Percentiles rank a stretch among this genome's conserved stretches.
phyloP scores from a whole-genome alignment of 2,329 filamentous ascomycete genomes.

The Nemania bipapillata region DNA sequence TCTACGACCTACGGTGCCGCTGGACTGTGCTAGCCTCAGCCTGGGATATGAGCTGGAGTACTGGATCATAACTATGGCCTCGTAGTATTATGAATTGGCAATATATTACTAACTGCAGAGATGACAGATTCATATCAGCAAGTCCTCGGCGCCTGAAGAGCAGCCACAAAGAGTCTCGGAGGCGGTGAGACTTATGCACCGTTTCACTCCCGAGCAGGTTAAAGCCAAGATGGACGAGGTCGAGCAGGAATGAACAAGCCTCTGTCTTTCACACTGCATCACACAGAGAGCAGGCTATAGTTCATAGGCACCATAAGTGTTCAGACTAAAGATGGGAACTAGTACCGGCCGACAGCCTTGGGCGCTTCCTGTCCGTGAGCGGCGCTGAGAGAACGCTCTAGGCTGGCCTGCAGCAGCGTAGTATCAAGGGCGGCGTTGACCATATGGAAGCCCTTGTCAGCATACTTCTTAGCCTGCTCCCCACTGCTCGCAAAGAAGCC shows the following conservation, averaged over 20 bases:
- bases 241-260: constrained; percentile 43
- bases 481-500: constrained; percentile 68
- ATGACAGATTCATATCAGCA: constrained; percentile 70
- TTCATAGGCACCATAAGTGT: no score
- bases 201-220: constrained; percentile 75
- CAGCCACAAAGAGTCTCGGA: constrained; percentile 65
- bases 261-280: background rate
- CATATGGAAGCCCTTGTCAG: constrained; percentile 70
- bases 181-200: constrained; percentile 80
- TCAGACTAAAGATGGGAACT: constrained; percentile 22
- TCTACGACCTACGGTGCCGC: background rate
- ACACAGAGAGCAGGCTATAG: background rate
- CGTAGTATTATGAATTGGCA: background rate
- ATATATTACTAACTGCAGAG: constrained; percentile 15
- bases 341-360: constrained; percentile 58
- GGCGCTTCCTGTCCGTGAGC: constrained; percentile 57
- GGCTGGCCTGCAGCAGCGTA: constrained; percentile 47
- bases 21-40: background rate
- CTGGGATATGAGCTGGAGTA: background rate
- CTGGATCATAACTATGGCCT: background rate
- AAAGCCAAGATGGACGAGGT: constrained; percentile 74
- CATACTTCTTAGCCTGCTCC: constrained; percentile 66
- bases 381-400: constrained; percentile 60
- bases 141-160: constrained; percentile 62
- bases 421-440: constrained; percentile 68